Evolutionary conservation across 129 eudicot species (phyloP), one percentile per base, ranked within the genome.

Genomic region (Flaveria ramosissima): DNA sequence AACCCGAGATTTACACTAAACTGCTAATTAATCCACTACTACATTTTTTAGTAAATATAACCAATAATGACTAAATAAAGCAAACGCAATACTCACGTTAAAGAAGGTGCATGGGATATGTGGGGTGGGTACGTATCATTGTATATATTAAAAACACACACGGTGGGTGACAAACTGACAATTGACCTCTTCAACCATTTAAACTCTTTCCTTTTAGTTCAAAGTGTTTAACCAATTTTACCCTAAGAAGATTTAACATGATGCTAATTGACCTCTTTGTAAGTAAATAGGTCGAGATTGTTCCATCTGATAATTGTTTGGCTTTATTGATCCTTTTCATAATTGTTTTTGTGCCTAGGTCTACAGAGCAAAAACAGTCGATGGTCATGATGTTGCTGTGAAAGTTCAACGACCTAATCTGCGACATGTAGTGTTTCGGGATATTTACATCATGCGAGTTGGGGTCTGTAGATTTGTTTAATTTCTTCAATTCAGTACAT

Each of bases 351-450:
- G 13, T 42, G 27, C 56, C 50, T 80, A 95, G 99, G 97, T 95
- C 61, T 95, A 95, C 82, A 88, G 83, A 75, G 99, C 92, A 82
- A 82, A 68, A 20, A 95, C 99, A 52, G 59, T 55, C 77, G 99
- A 89, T 70, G 97, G 99, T 61, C 62, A 57, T 70, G 82, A 79
- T 83, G 99, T 95, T 76, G 99, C 97, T 46, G 89, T 95, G 82
- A 95, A 95, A 95, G 96, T 95, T 78, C 99, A 95, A 85, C 92
- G 97, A 45, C 99, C 99, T 76, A 89, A 95, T 80, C 72, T 95
- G 79, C 87, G 80, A 68, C 99, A 86, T 76, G 84, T 88, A 50
- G 97, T 95, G 69, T 88, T 85, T 82, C 93, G 96, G 47, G 99
- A 95, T 85, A 77, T 89, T 52, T 92, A 95, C 74, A 88, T 95